phyloP scores from a whole-genome alignment of 1,284 basidiomycete genomes.

The Hypsizygus ulmarius region DNA sequence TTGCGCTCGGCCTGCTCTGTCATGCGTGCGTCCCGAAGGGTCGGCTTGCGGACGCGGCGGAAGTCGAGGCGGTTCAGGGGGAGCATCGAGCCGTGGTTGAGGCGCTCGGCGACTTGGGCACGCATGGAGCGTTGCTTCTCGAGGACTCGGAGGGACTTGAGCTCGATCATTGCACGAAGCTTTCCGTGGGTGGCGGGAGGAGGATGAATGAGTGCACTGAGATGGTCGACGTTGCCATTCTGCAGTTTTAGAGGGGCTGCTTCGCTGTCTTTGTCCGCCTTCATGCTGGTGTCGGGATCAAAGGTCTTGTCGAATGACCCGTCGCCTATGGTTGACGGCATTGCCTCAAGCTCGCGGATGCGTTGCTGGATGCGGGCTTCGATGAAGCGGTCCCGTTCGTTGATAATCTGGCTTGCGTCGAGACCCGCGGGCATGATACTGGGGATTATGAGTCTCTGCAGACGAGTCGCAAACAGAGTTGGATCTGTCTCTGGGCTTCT shows the following conservation, averaged over 20 bases:
- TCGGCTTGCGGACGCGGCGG: constrained; percentile 85
- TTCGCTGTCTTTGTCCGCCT: constrained; percentile 47
- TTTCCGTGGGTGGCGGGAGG: constrained; percentile 71
- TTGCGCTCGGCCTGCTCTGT: constrained; percentile 91
- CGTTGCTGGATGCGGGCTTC: constrained; percentile 90
- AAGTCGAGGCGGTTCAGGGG: constrained; percentile 92
- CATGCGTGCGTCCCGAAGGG: constrained; percentile 84
- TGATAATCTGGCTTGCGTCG: constrained; percentile 87
- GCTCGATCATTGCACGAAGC: constrained; percentile 89
- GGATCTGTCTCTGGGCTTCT: constrained; percentile 60
- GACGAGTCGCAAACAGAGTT: constrained; percentile 61
- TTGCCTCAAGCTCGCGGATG: constrained; percentile 82
- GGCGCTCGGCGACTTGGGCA: constrained; percentile 83
- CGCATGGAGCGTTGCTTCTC: constrained; percentile 89
- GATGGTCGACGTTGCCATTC: constrained; percentile 24
- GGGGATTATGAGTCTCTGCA: constrained; percentile 83
- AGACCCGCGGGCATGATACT: constrained; percentile 92
- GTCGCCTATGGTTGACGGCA: constrained; percentile 83
- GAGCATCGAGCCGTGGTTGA: constrained; percentile 88
- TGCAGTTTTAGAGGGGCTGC: constrained; percentile 20
- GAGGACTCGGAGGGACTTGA: constrained; percentile 88
- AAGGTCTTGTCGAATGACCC: constrained; percentile 62
- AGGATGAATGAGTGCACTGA: constrained; percentile 43
- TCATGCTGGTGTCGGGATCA: constrained; percentile 37
- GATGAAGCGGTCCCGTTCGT: constrained; percentile 90